Base-by-base conservation (phyloP, 495 filamentous ascomycete species). In the Penicillium waksmanii region DNA sequence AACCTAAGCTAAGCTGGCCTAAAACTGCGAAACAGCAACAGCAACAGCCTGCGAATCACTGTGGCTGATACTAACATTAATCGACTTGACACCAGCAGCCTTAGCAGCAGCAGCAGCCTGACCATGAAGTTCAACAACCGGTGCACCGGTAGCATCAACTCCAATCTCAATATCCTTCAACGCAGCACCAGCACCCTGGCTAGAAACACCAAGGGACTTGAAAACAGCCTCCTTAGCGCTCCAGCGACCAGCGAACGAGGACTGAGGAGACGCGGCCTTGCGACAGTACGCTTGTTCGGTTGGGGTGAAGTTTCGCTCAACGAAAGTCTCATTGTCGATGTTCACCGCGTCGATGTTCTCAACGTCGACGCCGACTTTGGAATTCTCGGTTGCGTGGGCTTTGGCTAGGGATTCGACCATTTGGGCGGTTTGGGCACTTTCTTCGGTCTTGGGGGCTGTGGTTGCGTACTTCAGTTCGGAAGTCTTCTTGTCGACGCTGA, bases 141-240 rank as follows among this genome's bases (percentile, higher is more conserved):
- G 95, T 40, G 87, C 91, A 27, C 96, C 95, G 23, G 85, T 89
- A 52, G 88, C 84, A 68, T 94, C 89, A 59, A 83, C 86, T 38
- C 81, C 73, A 60, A 99, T 93, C 81, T 99, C 95, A 77, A 99
- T 98, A 13, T 97, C 94, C 79, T 88, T 93, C 77, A 99, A 65
- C 17, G 89, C 82, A 52, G 95, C 93, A 60, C 96, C 95, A 12
- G 88, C 93, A 54, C 95, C 95, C 74, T 89, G 87, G 70, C 91
- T 85, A 63, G 82, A 73, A n/a, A 97, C 91, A 42, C 92, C 91
- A n/a, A 99, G 77, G 12, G 90, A 89, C 82, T 99, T 99, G 80
- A 99, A 99, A 5, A 99, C 92, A 5, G 94, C 95, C 79, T 99
- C 95, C 77, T 99, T 99, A 3, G 95, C 95, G 63, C 87, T 91